Evolutionary conservation across 2,329 filamentous ascomycete species (phyloP).

Genomic region (Verruconis gallopava): DNA sequence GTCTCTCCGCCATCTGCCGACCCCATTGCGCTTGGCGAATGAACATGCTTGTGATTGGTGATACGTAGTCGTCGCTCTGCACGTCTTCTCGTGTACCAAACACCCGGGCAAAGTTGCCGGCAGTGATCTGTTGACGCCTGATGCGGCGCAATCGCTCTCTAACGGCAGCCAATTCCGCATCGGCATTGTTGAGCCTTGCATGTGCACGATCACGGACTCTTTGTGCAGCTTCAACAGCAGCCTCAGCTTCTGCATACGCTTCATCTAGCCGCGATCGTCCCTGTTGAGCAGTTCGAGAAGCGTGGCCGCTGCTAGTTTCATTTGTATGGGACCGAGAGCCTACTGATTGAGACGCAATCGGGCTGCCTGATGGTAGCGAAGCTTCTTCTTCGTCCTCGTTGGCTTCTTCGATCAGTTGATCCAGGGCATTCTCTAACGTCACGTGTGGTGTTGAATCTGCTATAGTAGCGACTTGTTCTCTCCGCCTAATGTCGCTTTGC

Average conservation of each 20-base stretch:
- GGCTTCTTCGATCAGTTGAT: constrained; percentile 19
- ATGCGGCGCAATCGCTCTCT: constrained; percentile 1
- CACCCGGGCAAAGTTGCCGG: constrained; percentile 18
- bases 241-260: background rate
- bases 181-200: background rate
- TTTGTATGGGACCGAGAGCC: background rate
- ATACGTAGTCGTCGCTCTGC: constrained; percentile 33
- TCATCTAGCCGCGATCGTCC: background rate
- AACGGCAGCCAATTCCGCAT: background rate
- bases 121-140: background rate
- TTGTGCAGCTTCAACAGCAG: background rate
- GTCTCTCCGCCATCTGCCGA: background rate
- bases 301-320: background rate
- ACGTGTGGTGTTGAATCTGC: no score
- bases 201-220: background rate
- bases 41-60: constrained; percentile 36
- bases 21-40: constrained; percentile 4
- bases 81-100: constrained; percentile 36
- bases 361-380: background rate
- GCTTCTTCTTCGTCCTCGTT: background rate
- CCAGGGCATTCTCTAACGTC: constrained; percentile 21
- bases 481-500: constrained; percentile 1
- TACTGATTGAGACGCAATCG: background rate
- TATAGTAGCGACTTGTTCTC: background rate
- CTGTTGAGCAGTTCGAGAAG: background rate